Evolutionary conservation across 2,329 filamentous ascomycete species (phyloP), one percentile per base, ranked within the genome.

Genomic region (Cercospora zeae-maydis): DNA sequence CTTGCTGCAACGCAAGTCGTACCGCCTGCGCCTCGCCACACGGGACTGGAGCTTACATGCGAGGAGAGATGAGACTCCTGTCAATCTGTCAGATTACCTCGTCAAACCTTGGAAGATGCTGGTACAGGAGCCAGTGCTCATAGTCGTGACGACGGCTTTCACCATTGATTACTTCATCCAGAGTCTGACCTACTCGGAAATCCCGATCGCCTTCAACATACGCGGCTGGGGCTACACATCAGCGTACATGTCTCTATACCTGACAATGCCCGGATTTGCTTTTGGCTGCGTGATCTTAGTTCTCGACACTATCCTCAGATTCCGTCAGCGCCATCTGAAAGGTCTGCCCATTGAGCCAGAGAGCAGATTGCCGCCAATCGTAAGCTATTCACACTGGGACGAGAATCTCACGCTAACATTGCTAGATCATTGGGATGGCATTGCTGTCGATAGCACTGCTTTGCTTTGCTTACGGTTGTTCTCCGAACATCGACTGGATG

Each of bases 111-210:
- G 64, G 64, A 37, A 45, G 14, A 66, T 66, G 64, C 53, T 66
- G 2, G 16, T 60, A 4, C 52, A 55, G 14, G 62, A 66, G 53
- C 62, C 64, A 5, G 64, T 66, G 24, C 37, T 66, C 11, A 61
- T 64, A 8, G 62, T 66, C 2, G 64, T 66, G 1, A 66, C 64
- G 0, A 49, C 71, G 7, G 74, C 74, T 42, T 68, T 72, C 57
- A 65, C 64, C 3, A 63, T 74, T 1, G 65, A 73, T 4, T 74
- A 74, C 39, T 79, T 78, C 4, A 57, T 67, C 13, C 61, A 63
- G 1, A 81, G 78, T 61, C 72, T 63, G 19, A 65, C 80, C 47
- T 64, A 64, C 27, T 64, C 62, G 3, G 62, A 61, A 2, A 58
- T 66, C 2, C 62, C 64, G 2, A 57, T 55, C n/a, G 62, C 62